Conservation (phyloP, 2,329 filamentous ascomycete genomes). For the Penicillium sp. region DNA sequence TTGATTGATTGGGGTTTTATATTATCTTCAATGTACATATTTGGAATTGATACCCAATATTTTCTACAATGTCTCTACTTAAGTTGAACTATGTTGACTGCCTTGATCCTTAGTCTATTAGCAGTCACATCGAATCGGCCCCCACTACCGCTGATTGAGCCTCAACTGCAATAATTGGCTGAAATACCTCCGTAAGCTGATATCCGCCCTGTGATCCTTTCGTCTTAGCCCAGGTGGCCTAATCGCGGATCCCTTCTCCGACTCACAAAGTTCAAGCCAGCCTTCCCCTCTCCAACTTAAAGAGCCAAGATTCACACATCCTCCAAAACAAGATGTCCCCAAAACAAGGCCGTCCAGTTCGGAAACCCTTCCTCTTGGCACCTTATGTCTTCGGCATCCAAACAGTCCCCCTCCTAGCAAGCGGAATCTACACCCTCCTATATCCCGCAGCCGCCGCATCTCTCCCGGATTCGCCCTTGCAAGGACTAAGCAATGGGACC, state of each 20-base stretch:
- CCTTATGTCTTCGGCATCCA: conserved; percentile 28
- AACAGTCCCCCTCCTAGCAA: conserved; percentile 24
- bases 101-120: neutral
- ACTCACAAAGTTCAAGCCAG: neutral
- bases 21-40: conserved; percentile 27
- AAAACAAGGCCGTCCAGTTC: too few species aligned
- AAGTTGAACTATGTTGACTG: neutral
- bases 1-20: neutral
- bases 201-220: neutral
- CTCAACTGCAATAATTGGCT: neutral
- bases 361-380: neutral
- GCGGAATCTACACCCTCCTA: conserved; percentile 25
- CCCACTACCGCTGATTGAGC: neutral
- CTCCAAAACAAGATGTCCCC: neutral
- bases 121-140: neutral
- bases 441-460: conserved; percentile 19
- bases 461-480: conserved; percentile 21
- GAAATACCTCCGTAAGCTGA: neutral
- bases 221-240: neutral
- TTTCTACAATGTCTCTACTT: neutral
- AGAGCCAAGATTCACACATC: neutral
- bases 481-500: conserved; percentile 20
- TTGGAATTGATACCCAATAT: conserved; percentile 28
- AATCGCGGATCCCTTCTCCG: neutral
- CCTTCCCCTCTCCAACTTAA: too few species aligned